Evolutionary conservation across 352 stramenopile species (phyloP), one percentile per base, ranked within the genome.

Genomic region (Phytophthora kernoviae): DNA sequence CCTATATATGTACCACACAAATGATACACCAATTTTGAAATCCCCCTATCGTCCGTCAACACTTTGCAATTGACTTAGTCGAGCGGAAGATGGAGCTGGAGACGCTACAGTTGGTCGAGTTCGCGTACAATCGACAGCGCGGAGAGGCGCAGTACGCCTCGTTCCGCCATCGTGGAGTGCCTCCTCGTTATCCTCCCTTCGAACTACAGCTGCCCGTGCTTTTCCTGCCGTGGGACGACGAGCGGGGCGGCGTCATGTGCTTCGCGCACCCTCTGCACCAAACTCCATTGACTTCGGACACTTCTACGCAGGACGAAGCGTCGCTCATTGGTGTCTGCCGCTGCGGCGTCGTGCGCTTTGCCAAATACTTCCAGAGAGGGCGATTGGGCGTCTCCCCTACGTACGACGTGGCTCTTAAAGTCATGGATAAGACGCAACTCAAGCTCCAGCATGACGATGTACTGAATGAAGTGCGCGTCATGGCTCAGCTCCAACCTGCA

Each of bases 401-500:
- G 2, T 91, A 79, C 60, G 79, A 89, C 57, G 76, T 93, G 14
- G 84, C 84, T 18, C 54, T 93, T 42, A 93, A 93, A 54, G 63
- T 90, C 54, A 91, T 93, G 81, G 76, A 91, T 66, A 81, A 83
- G 21, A 49, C 51, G 24, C 81, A 93, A 51, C 59, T 93, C 1
- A 62, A 82, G 69, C 59, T 88, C 14, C 84, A 93, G 65, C 73
- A 77, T 39, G 84, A 93, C 59, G 81, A 93, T 52, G 81, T 91
- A 11, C 68, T 87, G 5, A 91, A 91, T 42, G 84, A 93, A 54
- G 75, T 93, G 65, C 80, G 84, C 32, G 81, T 91, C 18, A 93
- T 93, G 84, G 81, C 79, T 53, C 68, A 88, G 54, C 68, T 93
- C 37, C 84, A 93, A 58, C 77, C 78, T 1, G 65, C 77, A 20